These are phyloP conservation scores for Solanum ossicruentum DNA, from an alignment of 257 asterid species.

Conservation along the genomic window DNA sequence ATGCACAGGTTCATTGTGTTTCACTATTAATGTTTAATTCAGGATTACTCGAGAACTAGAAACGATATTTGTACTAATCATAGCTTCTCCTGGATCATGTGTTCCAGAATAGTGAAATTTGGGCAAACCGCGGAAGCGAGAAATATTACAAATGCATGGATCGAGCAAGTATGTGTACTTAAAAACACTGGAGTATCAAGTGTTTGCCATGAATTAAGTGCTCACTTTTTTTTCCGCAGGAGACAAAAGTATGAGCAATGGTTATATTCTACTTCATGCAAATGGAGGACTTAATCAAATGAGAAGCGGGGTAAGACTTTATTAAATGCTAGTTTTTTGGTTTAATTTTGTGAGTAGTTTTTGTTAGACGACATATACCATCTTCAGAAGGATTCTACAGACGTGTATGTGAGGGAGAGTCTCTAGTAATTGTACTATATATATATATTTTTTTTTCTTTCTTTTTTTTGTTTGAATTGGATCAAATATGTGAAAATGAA, in stretches of 20 bases:
- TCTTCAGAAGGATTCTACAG: no score
- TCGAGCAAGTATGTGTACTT: conserved; percentile 2
- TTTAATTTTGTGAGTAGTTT: neutral
- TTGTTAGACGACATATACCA: no score
- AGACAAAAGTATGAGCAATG: conserved; percentile 8
- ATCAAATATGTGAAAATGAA: neutral
- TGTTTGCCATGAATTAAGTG: neutral
- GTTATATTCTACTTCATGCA: conserved; percentile 22
- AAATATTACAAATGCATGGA: conserved; percentile 10
- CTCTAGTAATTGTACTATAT: no score
- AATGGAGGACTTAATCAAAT: conserved; percentile 39
- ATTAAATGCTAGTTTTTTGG: neutral
- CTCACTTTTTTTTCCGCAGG: neutral
- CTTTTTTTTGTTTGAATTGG: neutral
- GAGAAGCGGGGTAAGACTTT: conserved; percentile 24
- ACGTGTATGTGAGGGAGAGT: no score
- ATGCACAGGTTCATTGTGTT: neutral
- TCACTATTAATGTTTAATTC: no score
- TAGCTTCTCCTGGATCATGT: neutral
- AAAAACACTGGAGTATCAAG: neutral
- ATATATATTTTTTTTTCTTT: no score
- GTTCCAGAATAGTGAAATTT: conserved; percentile 10
- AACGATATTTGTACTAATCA: neutral
- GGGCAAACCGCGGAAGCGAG: conserved; percentile 15
- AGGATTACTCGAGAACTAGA: neutral